phyloP scores from a whole-genome alignment of 768 basidiomycete genomes.

The Lactifluus echinatus region DNA sequence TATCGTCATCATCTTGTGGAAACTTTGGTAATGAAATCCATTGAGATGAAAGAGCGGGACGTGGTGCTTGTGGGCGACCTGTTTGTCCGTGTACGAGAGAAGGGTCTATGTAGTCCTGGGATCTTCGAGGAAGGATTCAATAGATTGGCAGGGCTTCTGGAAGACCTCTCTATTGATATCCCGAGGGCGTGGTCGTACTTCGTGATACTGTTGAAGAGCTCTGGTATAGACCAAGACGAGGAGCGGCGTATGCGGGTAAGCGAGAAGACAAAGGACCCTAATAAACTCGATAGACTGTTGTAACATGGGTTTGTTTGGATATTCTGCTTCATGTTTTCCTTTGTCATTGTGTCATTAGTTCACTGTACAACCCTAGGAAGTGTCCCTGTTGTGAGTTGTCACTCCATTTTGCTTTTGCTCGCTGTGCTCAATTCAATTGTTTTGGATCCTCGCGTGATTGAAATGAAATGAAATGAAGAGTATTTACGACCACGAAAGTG shows the following conservation, averaged over 20 bases:
- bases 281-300: slow-evolving; percentile 39
- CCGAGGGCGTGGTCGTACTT: slow-evolving; percentile 77
- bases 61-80: slow-evolving; percentile 70
- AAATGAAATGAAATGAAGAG: no score
- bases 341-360: slow-evolving; percentile 6
- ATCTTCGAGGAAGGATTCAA: slow-evolving; percentile 70
- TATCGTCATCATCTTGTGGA: slow-evolving; percentile 63
- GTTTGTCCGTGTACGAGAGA: slow-evolving; percentile 53
- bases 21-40: slow-evolving; percentile 60
- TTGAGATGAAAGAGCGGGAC: slow-evolving; percentile 78
- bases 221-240: slow-evolving; percentile 49
- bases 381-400: no score
- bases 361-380: slow-evolving; percentile 13
- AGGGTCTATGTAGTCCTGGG: slow-evolving; percentile 47
- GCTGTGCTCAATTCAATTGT: no score
- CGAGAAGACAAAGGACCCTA: slow-evolving; percentile 50
- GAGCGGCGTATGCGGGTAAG: slow-evolving; percentile 48
- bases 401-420: slow-evolving; percentile 4
- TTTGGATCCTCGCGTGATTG: no score
- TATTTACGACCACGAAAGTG: no score
- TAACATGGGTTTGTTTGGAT: slow-evolving; percentile 4
- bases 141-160: slow-evolving; percentile 63
- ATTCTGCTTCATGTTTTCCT: neutral
- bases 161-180: slow-evolving; percentile 85
- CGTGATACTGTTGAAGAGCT: slow-evolving; percentile 64